Evolutionary conservation across 192 early-diverging fungal species (phyloP).

Genomic region (Dimargaris verticillata): DNA sequence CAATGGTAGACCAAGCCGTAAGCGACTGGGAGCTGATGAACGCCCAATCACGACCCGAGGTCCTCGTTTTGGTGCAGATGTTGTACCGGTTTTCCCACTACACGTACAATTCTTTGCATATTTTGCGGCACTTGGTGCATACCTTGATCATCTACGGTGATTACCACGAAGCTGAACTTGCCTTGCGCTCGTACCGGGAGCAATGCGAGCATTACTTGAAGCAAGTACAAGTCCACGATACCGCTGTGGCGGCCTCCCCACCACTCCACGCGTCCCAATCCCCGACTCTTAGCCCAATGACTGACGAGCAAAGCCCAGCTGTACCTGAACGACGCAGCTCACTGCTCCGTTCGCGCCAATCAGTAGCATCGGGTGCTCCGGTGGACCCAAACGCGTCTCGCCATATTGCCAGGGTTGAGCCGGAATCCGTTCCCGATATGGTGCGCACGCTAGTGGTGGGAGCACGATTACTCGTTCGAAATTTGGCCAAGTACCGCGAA

Average conservation of each 20-base stretch:
- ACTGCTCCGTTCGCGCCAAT: background rate
- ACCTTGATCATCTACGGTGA: slow-evolving; percentile 43
- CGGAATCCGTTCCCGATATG: slow-evolving; percentile 10
- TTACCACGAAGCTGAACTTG: slow-evolving; percentile 59
- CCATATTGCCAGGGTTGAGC: slow-evolving; percentile 16
- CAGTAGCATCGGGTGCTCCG: background rate
- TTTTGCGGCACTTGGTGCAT: slow-evolving; percentile 43
- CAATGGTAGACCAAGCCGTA: slow-evolving; percentile 43
- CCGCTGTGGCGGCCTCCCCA: slow-evolving; percentile 12
- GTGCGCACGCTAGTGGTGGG: slow-evolving; percentile 9
- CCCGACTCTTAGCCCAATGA: too few relatives aligned
- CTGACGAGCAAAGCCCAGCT: too few relatives aligned
- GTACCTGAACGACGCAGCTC: slow-evolving; percentile 7
- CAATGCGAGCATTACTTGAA: slow-evolving; percentile 32
- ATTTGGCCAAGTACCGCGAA: slow-evolving; percentile 21
- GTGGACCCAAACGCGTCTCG: slow-evolving; percentile 12
- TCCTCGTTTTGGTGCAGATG: slow-evolving; percentile 35
- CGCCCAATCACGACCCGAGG: slow-evolving; percentile 30
- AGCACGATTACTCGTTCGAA: slow-evolving; percentile 10
- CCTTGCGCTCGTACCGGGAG: slow-evolving; percentile 40
- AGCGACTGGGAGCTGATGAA: slow-evolving; percentile 38
- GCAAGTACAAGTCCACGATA: slow-evolving; percentile 15
- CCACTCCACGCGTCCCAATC: background rate
- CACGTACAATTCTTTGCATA: slow-evolving; percentile 53
- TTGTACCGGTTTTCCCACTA: slow-evolving; percentile 44